Evolutionary conservation across 345 rosid genomes (phyloP), one percentile per base, ranked within the genome.

Genomic region (Pugionium cornutum): DNA sequence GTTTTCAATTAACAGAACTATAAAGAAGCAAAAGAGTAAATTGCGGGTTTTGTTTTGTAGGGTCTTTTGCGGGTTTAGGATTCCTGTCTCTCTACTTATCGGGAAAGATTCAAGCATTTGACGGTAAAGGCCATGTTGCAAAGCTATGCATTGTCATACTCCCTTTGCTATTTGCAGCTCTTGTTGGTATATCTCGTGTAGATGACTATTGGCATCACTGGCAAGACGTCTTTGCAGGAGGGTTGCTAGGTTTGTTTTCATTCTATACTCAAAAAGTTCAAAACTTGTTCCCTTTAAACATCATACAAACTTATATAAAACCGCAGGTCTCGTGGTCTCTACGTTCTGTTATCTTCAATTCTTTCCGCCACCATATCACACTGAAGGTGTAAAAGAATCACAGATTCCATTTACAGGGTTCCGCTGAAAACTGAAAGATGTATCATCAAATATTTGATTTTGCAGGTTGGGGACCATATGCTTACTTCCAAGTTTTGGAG

Each of bases 191-290:
- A 49, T 88, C 96, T 64, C 86, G 96, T 68, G 88, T 88, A 39
- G 92, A 86, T 82, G 92, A 88, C 75, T 88, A 88, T 74, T 80
- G 89, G 92, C 96, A 88, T 76, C 96, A 88, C 41, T 88, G 96
- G 96, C 86, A 80, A 66, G 96, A 88, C 53, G 89, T 88, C 42
- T 88, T 88, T 73, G 86, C 88, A 31, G 96, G 96, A 45, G 89
- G 86, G 68, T 76, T 89, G 49, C 66, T 89, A 70, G 96, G 96
- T 86, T 65, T 10, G 74, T 11, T 44, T 39, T 44, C 59, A 52
- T 46, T 60, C 63, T 40, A 46, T 69, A 42, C 73, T 53, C 26
- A 54, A 53, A 61, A 58, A 30, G 9, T 3, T 64, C 57, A 7
- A 2, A 34, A 50, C 48, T 46, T 56, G 42, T 43, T 49, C 27